Conservation (phyloP, 106 monocot species). For the Platanthera zijinensis region DNA sequence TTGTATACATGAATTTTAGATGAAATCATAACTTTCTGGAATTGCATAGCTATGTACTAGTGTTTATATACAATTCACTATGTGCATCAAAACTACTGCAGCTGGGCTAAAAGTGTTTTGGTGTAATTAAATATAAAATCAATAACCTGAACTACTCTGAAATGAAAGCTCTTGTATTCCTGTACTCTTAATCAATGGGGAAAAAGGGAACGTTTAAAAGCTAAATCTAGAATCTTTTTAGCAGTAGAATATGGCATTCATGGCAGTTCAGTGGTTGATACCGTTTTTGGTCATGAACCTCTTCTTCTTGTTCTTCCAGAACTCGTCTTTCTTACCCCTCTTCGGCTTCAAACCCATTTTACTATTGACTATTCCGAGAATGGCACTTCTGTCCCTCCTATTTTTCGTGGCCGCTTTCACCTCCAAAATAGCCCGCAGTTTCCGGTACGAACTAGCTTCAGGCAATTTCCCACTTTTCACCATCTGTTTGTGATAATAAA, state of each 20-base stretch:
- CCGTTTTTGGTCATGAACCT: constrained; percentile 16
- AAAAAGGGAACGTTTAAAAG: background rate
- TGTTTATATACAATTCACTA: background rate
- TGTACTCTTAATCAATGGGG: background rate
- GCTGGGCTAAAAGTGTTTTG: background rate
- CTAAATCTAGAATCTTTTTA: background rate
- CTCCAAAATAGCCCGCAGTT: constrained; percentile 65
- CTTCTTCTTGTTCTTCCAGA: constrained; percentile 77
- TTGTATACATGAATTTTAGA: background rate
- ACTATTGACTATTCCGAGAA: constrained; percentile 75
- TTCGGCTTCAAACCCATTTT: constrained; percentile 52
- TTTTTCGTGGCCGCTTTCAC: constrained; percentile 66
- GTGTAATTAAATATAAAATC: background rate
- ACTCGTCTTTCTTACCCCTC: constrained; percentile 89
- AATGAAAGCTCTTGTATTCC: background rate
- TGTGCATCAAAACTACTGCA: background rate
- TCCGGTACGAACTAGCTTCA: constrained; percentile 60
- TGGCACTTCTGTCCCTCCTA: constrained; percentile 72
- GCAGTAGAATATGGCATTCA: background rate
- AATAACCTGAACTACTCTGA: background rate
- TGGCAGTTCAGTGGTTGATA: background rate
- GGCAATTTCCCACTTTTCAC: constrained; percentile 70
- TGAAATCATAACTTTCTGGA: background rate
- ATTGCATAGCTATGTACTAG: background rate
- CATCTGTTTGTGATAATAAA: constrained; percentile 91